Base-by-base conservation (phyloP, 1,284 basidiomycete species). In the Vanrija sp. region DNA sequence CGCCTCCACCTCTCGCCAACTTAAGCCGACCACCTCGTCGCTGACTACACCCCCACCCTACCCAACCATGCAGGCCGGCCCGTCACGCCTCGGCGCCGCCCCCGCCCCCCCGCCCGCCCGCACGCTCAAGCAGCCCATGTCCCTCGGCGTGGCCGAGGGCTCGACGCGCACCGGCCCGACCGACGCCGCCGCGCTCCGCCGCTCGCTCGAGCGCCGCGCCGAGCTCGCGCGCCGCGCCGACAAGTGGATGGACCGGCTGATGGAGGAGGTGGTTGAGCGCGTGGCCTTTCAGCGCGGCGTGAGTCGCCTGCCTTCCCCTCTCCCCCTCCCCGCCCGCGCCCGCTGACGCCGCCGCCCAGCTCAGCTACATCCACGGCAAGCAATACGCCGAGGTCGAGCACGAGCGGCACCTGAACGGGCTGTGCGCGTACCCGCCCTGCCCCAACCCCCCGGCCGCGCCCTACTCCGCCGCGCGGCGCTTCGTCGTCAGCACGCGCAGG, bases 371-470 rank as follows among this genome's bases (percentile, higher is more conserved):
- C 41, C 61, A 65, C 49, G 45, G 51, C 0, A 38, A 54, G 12
- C 64, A 69, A 45, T 73, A 71, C 52, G 52, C 44, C 46, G 64
- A 68, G 49, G 61, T 67, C 10, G 52, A 50, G 24, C 68, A 70
- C 48, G 71, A 73, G 49, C 63, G 71, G 5, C 71, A 73, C 45
- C 61, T 73, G 6, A 70, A 69, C 57, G 43, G 46, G 3, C 53
- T 67, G 18, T 73, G 71, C 57, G 66, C 65, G 2, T 73, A 73
- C 46, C 63, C 69, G 1, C 45, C 62, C 5, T 73, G 71, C 45
- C 24, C 57, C 3, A 66, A 68, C 25, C 47, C 54, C 2, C 71
- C 71, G 0, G 16, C 45, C 0, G 57, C 55, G 25, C 59, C 63
- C 7, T 72, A 67, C 48, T 56, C 58, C 18, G 44, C 63, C 2